Base-by-base conservation (phyloP, 2,329 filamentous ascomycete species). In the Onygenales sp. region DNA sequence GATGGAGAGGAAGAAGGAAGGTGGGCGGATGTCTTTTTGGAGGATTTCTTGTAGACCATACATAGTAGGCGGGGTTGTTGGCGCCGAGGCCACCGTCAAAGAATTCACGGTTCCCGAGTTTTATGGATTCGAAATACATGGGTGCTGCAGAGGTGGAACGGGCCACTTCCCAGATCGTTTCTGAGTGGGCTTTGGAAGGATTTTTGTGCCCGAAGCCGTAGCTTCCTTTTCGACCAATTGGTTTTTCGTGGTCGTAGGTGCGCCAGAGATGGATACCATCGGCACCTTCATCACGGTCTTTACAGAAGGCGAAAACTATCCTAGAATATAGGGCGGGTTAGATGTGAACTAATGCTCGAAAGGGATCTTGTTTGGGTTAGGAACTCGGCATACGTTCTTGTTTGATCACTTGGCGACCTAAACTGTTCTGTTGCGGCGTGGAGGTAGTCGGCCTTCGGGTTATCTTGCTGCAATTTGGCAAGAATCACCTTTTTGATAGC, bases 71-170 rank as follows among this genome's bases (percentile, higher is more conserved):
- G 34, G 69, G 68, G 43, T 72, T 72, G 49, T 71, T 72, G 2
- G 59, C 59, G 0, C 61, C 57, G n/a, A 67, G 51, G 2, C 59
- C 66, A 3, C 66, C 69, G 52, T 71, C 67, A 0, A 70, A 58
- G 10, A 66, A 71, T 2, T 57, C 49, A 0, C 51, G 52, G 14
- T 56, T 51, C 1, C 55, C 60, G 4, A 66, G 53, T 4, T 14
- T 40, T 0, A 59, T 52, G 0, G 56, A 9, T 2, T 61, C 56
- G 49, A 66, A 66, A 6, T 50, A 64, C 1, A 43, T 43, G 1
- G 77, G 76, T 0, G 77, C 77, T 2, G 77, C 77, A 1, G 73
- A 76, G 0, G 77, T 79, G 2, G 77, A 77, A 6, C 76, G 63
- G 0, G 74, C 77, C 1, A 77, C 77, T 61, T 78, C 64, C 70